Evolutionary conservation across 192 early-diverging fungal genomes (phyloP).

Genomic region (Borealophlyctis nickersoniae): DNA sequence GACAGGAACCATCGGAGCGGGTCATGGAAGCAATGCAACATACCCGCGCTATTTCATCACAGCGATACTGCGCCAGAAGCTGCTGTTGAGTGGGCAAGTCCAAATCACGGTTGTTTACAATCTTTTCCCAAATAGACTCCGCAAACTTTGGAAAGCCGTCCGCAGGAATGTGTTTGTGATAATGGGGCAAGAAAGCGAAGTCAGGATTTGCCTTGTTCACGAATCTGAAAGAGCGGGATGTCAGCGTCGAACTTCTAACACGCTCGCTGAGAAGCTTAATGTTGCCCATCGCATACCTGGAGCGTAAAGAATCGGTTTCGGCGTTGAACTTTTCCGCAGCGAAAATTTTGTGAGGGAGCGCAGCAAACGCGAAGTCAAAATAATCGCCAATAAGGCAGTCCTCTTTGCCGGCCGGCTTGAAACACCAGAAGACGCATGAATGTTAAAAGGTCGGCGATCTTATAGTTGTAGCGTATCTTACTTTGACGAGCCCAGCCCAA

Average conservation of each 20-base stretch:
- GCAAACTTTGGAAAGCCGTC: constrained; percentile 95
- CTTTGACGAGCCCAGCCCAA: constrained; percentile 85
- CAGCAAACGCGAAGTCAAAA: constrained; percentile 88
- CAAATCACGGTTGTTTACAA: constrained; percentile 89
- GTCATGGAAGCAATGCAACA: too few species aligned
- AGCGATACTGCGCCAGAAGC: constrained; percentile 94
- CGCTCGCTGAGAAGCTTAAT: constrained; percentile 1
- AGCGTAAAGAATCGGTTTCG: constrained; percentile 60
- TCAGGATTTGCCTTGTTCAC: constrained; percentile 60
- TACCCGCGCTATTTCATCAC: constrained; percentile 85
- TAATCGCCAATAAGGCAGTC: constrained; percentile 74
- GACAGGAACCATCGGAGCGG: too few species aligned
- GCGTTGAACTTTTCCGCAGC: constrained; percentile 80
- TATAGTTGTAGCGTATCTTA: too few species aligned
- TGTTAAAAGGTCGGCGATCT: too few species aligned
- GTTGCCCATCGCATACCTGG: constrained; percentile 49
- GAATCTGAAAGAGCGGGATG: constrained; percentile 52
- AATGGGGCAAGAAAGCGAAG: constrained; percentile 81
- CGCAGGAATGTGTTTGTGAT: constrained; percentile 90
- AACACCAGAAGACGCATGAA: too few species aligned
- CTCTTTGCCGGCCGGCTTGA: constrained; percentile 76
- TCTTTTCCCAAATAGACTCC: constrained; percentile 92
- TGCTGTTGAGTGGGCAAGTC: constrained; percentile 99
- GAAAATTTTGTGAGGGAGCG: constrained; percentile 87
- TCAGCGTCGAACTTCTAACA: neutral